Percentiles rank a stretch among this genome's conserved stretches.
phyloP scores from a whole-genome alignment of 768 basidiomycete genomes.

The Lactarius vividus region DNA sequence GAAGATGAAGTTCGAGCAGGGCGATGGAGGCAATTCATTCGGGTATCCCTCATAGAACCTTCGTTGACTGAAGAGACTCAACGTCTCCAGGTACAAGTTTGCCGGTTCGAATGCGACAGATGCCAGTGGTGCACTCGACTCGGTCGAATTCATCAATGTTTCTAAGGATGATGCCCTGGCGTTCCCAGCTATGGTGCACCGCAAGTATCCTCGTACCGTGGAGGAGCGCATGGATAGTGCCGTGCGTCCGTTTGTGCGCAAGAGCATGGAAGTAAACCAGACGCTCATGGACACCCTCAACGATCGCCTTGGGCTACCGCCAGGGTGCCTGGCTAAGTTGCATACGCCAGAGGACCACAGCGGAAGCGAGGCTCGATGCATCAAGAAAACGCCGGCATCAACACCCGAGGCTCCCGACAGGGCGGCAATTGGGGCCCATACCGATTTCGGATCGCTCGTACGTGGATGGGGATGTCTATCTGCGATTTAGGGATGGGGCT shows the following conservation, averaged over 20 bases:
- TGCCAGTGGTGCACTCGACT: conserved; percentile 29
- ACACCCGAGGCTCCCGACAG: conserved; percentile 34
- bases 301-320: conserved; percentile 35
- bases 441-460: conserved; percentile 37
- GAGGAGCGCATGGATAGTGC: conserved; percentile 33
- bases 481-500: not conserved
- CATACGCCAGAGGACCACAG: conserved; percentile 35
- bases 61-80: no score
- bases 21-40: conserved; percentile 32
- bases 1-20: conserved; percentile 43
- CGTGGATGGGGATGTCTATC: not conserved
- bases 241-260: conserved; percentile 34
- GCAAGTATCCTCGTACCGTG: conserved; percentile 36
- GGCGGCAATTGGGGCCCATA: conserved; percentile 37
- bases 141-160: conserved; percentile 29
- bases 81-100: conserved; percentile 22
- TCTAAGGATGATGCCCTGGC: conserved; percentile 36
- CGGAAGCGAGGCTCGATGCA: conserved; percentile 36
- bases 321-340: conserved; percentile 32
- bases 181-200: conserved; percentile 33
- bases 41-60: not conserved
- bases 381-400: conserved; percentile 29
- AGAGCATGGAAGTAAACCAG: conserved; percentile 34
- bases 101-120: conserved; percentile 31
- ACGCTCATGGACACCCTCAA: conserved; percentile 35